Evolutionary conservation across 2,329 filamentous ascomycete genomes (phyloP).

Genomic region (Paecilomyces sp.): DNA sequence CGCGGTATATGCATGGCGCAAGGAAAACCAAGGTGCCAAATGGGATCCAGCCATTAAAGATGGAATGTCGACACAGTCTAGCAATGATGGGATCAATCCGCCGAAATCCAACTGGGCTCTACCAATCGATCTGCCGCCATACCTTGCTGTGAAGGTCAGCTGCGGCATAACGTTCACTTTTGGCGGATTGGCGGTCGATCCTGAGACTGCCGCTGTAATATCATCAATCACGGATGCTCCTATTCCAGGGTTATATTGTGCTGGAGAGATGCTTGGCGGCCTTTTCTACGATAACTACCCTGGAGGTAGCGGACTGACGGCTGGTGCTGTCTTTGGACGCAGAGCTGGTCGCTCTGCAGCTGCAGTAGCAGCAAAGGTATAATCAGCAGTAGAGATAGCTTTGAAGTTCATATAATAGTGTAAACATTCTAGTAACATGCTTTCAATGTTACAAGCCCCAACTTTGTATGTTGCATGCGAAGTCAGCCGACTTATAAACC

Average conservation of each 20-base stretch:
- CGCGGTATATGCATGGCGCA: slow-evolving; percentile 41
- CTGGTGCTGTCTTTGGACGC: slow-evolving; percentile 49
- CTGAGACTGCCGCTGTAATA: slow-evolving; percentile 42
- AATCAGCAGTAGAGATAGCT: too few relatives aligned
- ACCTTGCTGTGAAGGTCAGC: slow-evolving; percentile 60
- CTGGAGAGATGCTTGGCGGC: neutral
- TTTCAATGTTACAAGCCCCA: too few relatives aligned
- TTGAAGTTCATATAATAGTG: too few relatives aligned
- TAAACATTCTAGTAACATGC: too few relatives aligned
- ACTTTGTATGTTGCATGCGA: too few relatives aligned
- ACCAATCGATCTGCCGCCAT: slow-evolving; percentile 37
- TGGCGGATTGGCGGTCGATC: slow-evolving; percentile 53
- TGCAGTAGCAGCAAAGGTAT: too few relatives aligned
- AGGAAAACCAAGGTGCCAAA: slow-evolving; percentile 36
- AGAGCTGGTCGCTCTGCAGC: slow-evolving; percentile 28
- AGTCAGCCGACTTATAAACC: neutral
- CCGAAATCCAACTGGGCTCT: slow-evolving; percentile 62
- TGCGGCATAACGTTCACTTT: slow-evolving; percentile 65
- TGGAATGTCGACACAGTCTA: slow-evolving; percentile 54
- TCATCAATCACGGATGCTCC: slow-evolving; percentile 35
- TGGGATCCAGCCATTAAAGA: slow-evolving; percentile 58
- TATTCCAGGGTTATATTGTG: slow-evolving; percentile 52
- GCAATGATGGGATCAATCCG: slow-evolving; percentile 33
- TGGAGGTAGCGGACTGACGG: slow-evolving; percentile 30
- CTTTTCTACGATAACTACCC: neutral